Percentiles rank a stretch among this genome's conserved stretches.
Conservation (phyloP, 2,329 filamentous ascomycete genomes). For the Emergomyces pasteurianus region DNA sequence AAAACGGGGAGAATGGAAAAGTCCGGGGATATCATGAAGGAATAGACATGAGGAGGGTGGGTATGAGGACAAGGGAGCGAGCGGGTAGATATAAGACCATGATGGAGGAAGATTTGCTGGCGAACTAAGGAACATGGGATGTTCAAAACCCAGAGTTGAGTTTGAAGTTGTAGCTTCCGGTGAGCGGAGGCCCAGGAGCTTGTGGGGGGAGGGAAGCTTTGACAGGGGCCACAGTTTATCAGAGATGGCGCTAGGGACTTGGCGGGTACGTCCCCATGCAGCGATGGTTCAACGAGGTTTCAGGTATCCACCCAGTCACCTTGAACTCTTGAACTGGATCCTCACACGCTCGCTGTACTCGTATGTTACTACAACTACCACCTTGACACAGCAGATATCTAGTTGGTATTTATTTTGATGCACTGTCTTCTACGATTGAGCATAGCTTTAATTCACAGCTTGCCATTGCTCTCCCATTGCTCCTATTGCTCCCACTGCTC, state of each 20-base stretch:
- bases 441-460: not conserved
- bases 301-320: not conserved
- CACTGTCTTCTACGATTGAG: not conserved
- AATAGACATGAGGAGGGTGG: not conserved
- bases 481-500: not conserved
- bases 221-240: too few relatives aligned
- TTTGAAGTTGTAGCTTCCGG: too few relatives aligned
- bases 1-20: not conserved
- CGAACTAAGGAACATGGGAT: not conserved
- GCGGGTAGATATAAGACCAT: not conserved
- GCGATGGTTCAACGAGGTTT: not conserved
- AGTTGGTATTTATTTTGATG: too few relatives aligned
- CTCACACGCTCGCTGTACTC: too few relatives aligned
- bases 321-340: too few relatives aligned
- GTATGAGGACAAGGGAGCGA: not conserved
- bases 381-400: too few relatives aligned
- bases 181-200: too few relatives aligned
- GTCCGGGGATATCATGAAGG: not conserved
- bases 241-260: not conserved
- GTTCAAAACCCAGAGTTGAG: too few relatives aligned
- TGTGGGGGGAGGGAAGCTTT: not conserved
- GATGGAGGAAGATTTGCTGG: not conserved
- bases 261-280: not conserved
- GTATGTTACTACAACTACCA: too few relatives aligned
- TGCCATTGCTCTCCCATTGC: not conserved